Base-by-base conservation (phyloP, 1,284 basidiomycete species). In the Ganoderma leucocontextum region DNA sequence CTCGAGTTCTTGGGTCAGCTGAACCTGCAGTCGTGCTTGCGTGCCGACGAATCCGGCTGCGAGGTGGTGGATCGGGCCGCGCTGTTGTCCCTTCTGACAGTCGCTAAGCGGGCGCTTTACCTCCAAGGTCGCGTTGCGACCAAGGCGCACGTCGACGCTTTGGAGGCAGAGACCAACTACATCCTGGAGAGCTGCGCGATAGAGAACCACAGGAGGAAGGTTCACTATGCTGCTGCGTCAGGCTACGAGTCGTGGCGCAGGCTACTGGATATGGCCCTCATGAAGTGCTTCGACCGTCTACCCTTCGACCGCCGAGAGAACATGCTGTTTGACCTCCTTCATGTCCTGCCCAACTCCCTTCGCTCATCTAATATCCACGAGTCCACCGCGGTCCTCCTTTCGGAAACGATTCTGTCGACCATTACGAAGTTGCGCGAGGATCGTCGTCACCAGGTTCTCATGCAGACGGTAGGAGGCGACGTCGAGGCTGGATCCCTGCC, bases 351-450 rank as follows among this genome's bases (percentile, higher is more conserved):
- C 4, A 78, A 82, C 0, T 85, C 88, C 25, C 86, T 92, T 61
- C 85, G 83, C 71, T 84, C 88, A 38, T 72, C 84, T 66, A 89
- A 90, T 62, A 82, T 92, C 22, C 87, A 92, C 47, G 89, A 93
- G 61, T 84, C 89, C 1, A 94, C 95, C 0, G 87, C 93, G 2
- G 87, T 96, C 41, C 82, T 97, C 7, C 85, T 98, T 2, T 91
- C 94, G 1, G 95, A 97, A 75, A 89, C 91, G 0, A 87, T 94
- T 4, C 80, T 99, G 25, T 93, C 94, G 0, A 86, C 91, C 6
- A 90, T 97, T 69, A 95, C 95, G 4, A 95, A 95, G 75, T 81
- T 99, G 19, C 86, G 94, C 10, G 91, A 94, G 78, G 93, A 95
- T 69, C 82, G 91, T 63, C 87, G 87, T 35, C 86, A 91, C 65